Base-by-base conservation (phyloP, 352 stramenopile genomes). In the Phytophthora multivora region DNA sequence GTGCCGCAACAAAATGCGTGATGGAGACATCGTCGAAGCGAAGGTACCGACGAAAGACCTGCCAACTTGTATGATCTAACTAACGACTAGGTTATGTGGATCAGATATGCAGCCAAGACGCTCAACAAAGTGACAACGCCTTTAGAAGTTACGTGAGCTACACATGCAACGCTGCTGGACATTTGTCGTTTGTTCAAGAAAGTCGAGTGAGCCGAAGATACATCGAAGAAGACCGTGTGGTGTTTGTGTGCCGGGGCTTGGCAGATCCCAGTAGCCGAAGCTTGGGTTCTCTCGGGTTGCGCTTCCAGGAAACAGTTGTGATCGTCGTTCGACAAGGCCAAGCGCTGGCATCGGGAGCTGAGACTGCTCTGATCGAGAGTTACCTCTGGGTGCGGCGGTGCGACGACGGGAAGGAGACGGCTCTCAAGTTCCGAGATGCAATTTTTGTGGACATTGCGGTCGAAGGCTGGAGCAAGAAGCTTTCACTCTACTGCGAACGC, bases 261-360 rank as follows among this genome's bases (percentile, higher is more conserved):
- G 42, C 9, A 5, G 48, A 66, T 12, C 55, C 54, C 2, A 59
- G 0, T 2, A 66, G 35, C 15, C 47, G 55, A 56, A 61, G 47
- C 12, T 23, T 49, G 5, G 47, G 40, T 10, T 25, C 16, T 35
- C 54, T 66, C 12, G 61, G 54, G 2, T 50, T 70, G 26, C 11
- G 45, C n/a, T 65, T 61, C 23, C 62, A 52, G 33, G 55, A 70
- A 48, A 57, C 53, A 3, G 23, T 40, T 3, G 39, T 60, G 18
- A 55, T 61, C 2, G 48, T 70, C 19, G 54, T 66, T 23, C 40
- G 19, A 16, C 40, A 28, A 48, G 61, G 48, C 0, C 23, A 60
- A 12, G 1, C 33, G 1, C 2, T 70, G 8, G 33, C 40, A 3
- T 61, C 61, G 4, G 54, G 61, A 23, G 6, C 26, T n/a, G 48